Evolutionary conservation across 768 basidiomycete genomes (phyloP).

Genomic region (Trametes meyenii): DNA sequence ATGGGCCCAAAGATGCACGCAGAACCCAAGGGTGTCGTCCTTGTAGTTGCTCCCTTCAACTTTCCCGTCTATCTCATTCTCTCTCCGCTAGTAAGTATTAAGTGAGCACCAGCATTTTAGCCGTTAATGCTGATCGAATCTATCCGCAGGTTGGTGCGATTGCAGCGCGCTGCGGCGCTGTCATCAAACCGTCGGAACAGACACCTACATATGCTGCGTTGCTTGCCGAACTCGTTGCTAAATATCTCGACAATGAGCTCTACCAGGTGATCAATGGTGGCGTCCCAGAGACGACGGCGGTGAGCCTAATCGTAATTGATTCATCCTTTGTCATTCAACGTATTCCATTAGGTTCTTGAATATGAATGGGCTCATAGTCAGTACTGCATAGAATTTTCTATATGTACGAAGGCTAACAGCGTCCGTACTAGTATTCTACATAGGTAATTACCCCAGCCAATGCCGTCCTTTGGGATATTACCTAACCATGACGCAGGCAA

Average conservation of each 20-base stretch:
- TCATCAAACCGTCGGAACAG: constrained; percentile 79
- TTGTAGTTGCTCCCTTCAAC: constrained; percentile 77
- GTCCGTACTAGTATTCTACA: constrained; percentile 14
- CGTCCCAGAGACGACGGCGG: constrained; percentile 63
- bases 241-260: constrained; percentile 73
- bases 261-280: constrained; percentile 72
- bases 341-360: constrained; percentile 56
- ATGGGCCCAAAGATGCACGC: constrained; percentile 70
- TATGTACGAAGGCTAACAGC: background rate
- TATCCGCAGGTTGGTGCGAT: constrained; percentile 58
- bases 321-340: background rate
- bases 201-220: constrained; percentile 57
- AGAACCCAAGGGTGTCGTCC: constrained; percentile 74
- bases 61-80: constrained; percentile 66
- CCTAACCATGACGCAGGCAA: constrained; percentile 1
- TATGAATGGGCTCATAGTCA: constrained; percentile 67
- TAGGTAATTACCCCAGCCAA: background rate
- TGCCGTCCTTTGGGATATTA: background rate
- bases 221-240: constrained; percentile 66
- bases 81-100: constrained; percentile 58
- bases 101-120: background rate
- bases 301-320: too few relatives aligned
- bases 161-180: constrained; percentile 72
- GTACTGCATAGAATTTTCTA: constrained; percentile 25
- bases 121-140: too few relatives aligned